Base-by-base conservation (phyloP, 2,329 filamentous ascomycete genomes). In the Paracoccidioides lutzii region DNA sequence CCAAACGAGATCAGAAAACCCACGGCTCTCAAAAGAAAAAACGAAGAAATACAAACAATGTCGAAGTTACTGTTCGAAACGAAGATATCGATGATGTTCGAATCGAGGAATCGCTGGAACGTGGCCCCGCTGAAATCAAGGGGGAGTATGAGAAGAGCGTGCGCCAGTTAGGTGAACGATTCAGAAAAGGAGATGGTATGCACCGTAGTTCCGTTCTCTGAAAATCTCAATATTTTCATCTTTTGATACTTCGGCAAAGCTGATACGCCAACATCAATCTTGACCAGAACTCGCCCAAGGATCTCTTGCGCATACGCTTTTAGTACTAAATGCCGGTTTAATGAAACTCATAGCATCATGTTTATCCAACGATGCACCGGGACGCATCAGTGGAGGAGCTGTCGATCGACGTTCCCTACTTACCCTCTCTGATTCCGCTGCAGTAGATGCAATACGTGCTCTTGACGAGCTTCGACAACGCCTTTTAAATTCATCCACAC, bases 401-500 rank as follows among this genome's bases (percentile, higher is more conserved):
- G 33, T 38, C 10, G 42, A 41, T 15, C 52, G 52, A 35, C 52
- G 52, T 5, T 53, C 52, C 22, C 33, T 53, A n/a, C 52, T 53
- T 15, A 22, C 41, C 9, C 52, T 53, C 52, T 53, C 52, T 15
- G 52, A 53, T 37, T 44, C 52, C 41, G 52, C 52, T 2, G 42
- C 52, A 2, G 42, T 15, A 45, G 52, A 53, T 38, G 52, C 52
- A 28, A 44, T 53, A 44, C 8, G 14, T 14, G 52, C 52, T 12
- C 42, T 53, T 22, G 52, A 53, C 45, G 52, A 53, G 12, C 52
- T 53, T 22, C 52, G 52, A 43, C 52, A 53, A 33, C 52, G 52
- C 40, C 41, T 53, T 12, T n/a, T 53, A 41, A 53, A 10, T 37
- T 40, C 40, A 22, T 53, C 52, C 15, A 45, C 52, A 5, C 14